These are phyloP conservation scores for Capsella rubella DNA, from an alignment of 441 rosid species.

Conservation along the genomic window DNA sequence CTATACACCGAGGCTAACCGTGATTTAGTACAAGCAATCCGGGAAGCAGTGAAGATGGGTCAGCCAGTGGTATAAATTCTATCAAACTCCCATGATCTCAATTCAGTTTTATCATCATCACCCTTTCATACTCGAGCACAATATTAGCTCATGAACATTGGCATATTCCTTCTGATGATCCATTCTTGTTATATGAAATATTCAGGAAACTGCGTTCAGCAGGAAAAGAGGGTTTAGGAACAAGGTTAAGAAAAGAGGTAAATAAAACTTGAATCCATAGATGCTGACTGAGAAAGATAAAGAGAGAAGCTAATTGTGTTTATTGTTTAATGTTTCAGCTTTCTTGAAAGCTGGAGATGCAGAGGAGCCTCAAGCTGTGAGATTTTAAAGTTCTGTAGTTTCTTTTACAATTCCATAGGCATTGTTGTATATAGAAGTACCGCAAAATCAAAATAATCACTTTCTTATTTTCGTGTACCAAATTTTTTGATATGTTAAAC, in stretches of 20 bases:
- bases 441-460: neutral
- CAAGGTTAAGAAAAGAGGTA: conserved; percentile 92
- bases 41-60: conserved; percentile 68
- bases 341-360: conserved; percentile 38
- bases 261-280: conserved; percentile 6
- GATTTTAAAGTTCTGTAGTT: conserved; percentile 23
- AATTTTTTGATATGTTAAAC: neutral
- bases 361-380: conserved; percentile 35
- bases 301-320: conserved; percentile 12
- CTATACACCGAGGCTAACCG: conserved; percentile 75
- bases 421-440: conserved; percentile 23
- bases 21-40: conserved; percentile 81
- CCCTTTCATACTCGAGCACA: neutral
- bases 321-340: conserved; percentile 38
- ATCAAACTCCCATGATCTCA: conserved; percentile 20
- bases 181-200: conserved; percentile 22
- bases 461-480: neutral
- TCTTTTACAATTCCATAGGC: conserved; percentile 6
- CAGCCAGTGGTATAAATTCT: conserved; percentile 80
- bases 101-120: neutral
- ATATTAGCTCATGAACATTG: conserved; percentile 5
- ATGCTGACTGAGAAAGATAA: neutral
- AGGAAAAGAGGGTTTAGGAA: conserved; percentile 95
- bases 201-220: conserved; percentile 92
- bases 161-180: conserved; percentile 6